Base-by-base conservation (phyloP, 345 rosid species). In the Bruguiera sexangula region DNA sequence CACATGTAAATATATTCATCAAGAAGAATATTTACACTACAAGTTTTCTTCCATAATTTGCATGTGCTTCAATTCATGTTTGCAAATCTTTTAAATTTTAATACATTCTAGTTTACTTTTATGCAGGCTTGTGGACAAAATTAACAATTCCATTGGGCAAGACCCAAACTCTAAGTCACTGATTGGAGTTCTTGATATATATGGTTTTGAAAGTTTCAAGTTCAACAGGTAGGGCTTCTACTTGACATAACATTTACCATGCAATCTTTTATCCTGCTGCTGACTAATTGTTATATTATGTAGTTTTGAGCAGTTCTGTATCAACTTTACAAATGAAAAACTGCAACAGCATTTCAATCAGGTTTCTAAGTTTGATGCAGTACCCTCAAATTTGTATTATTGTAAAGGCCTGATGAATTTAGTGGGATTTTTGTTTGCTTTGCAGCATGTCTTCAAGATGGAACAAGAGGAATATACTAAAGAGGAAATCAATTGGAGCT, bases 401-500 rank as follows among this genome's bases (percentile, higher is more conserved):
- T 36, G n/a, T 68, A 15, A 65, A 56, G 57, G 65, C 64, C 55
- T 57, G 19, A 63, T 66, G 67, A 59, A 32, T 69, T 76, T 80
- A 58, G 68, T 22, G 32, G 39, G 63, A 69, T 73, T 62, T 52
- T 66, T 46, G 56, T 75, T 80, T 30, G 71, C 20, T 64, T 72
- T 80, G 76, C 94, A 95, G 98, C 97, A 95, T 75, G 99, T 95
- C 74, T 95, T 95, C 79, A 95, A 95, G 85, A 95, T 90, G 99
- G 99, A 95, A 79, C 99, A 95, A 78, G 98, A 95, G 79, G 99
- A 95, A 72, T 95, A 95, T 75, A 90, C 98, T 24, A 95, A 90
- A 78, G 99, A 95, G 79, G 98, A 92, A 87, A 95, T 95, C 76
- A 85, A 95, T 39, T 95, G 99, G 99, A 95, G 98, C 87, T 95